Percentiles rank a stretch among this genome's conserved stretches.
Conservation (phyloP, 306 rosid species). For the Biancaea sappan region DNA sequence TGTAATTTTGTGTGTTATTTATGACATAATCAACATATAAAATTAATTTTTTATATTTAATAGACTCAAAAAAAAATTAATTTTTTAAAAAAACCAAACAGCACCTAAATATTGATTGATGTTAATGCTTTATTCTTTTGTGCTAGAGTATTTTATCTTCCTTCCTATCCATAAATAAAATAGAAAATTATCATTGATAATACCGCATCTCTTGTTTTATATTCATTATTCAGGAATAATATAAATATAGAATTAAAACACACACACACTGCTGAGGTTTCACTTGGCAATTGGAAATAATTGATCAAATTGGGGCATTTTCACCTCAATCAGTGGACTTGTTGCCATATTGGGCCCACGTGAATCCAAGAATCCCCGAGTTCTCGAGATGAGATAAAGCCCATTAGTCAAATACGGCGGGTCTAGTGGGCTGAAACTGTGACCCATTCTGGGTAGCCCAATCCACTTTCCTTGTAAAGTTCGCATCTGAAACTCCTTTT, state of each 20-base stretch:
- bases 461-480: neutral
- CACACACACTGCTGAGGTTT: no score
- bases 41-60: no score
- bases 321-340: neutral
- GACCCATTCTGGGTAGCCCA: neutral
- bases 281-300: no score
- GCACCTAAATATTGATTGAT: no score
- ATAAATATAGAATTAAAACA: no score
- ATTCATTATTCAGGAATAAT: neutral
- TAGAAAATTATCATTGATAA: neutral
- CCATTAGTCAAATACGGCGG: neutral
- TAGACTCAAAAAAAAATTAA: no score
- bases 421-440: neutral
- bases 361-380: neutral
- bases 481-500: no score
- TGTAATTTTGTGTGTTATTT: no score
- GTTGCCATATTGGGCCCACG: neutral
- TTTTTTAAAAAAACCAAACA: no score
- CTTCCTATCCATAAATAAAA: neutral
- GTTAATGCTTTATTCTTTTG: no score
- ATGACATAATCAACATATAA: no score
- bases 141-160: neutral
- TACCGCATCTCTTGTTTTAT: neutral
- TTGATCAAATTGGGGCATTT: no score
- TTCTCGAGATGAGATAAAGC: neutral